A percentile compares a stretch with the other conserved stretches of the same genome.
These are phyloP conservation scores for Verticillium nonalfalfae DNA, from an alignment of 2,329 filamentous ascomycete species.

Conservation along the genomic window DNA sequence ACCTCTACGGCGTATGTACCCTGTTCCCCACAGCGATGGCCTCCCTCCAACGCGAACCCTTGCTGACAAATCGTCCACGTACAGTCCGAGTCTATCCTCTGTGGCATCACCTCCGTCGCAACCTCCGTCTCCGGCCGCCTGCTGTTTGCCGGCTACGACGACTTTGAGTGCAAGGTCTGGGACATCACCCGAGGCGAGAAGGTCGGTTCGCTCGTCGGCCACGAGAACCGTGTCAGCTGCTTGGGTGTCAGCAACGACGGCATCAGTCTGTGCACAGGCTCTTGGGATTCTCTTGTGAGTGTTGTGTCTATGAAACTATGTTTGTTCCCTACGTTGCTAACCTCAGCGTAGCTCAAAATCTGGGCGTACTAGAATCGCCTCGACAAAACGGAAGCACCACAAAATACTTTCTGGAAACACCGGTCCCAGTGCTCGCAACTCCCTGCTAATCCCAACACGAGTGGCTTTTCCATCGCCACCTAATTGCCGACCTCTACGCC, in stretches of 20 bases:
- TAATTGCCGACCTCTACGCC: conserved; percentile 12
- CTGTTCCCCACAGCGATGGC: background rate
- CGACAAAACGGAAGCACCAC: conserved; percentile 1
- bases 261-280: conserved; percentile 98
- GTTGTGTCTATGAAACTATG: too few relatives aligned
- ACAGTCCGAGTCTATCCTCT: conserved; percentile 93
- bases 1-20: conserved; percentile 58
- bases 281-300: conserved; percentile 97
- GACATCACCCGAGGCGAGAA: conserved; percentile 95
- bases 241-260: conserved; percentile 98
- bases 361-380: conserved; percentile 63
- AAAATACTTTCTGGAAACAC: conserved; percentile 12
- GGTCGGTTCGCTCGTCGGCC: conserved; percentile 91
- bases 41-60: background rate
- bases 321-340: conserved; percentile 44
- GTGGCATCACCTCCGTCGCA: conserved; percentile 95
- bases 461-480: conserved; percentile 9
- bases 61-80: conserved; percentile 12
- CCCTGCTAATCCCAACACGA: conserved; percentile 11
- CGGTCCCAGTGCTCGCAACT: conserved; percentile 13
- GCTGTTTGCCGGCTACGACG: conserved; percentile 95
- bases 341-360: conserved; percentile 64
- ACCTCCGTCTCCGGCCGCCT: conserved; percentile 95
- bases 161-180: conserved; percentile 99
- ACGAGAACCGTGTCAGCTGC: conserved; percentile 98